Base-by-base conservation (phyloP, 2,329 filamentous ascomycete genomes). In the Dactylellina sp. region DNA sequence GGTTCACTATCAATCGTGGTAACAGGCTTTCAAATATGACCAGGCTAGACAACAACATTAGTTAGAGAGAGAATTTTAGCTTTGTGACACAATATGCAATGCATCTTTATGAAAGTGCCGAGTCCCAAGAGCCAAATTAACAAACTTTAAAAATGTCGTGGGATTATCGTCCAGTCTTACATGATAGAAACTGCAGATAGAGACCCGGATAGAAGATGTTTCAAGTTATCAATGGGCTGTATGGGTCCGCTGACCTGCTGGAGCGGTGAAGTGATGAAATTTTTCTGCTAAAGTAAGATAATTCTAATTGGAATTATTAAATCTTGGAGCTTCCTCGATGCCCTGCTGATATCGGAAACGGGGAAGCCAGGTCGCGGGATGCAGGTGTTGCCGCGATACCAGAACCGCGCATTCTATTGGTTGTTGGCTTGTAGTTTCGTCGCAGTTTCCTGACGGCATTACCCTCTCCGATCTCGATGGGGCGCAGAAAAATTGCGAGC, bases 401-500 rank as follows among this genome's bases (percentile, higher is more conserved):
- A 57, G 37, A 57, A 37, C 53, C 53, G 63, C 63, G 59, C 44
- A 11, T 68, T 49, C 49, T 39, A 57, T 68, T 68, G 63, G 63
- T 53, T 35, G 53, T 39, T 44, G 4, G 46, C 25, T 28, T 25
- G 40, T 20, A 28, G 52, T 46, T 68, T 52, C 46, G 49, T 68
- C 56, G 56, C 53, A 50, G 63, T 60, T 68, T 68, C 46, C 50
- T 16, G 14, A 18, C 44, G 53, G 53, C 39, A 44, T 39, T 42
- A 24, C 14, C 20, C 28, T 65, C 20, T 46, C 32, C 46, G 46
- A 59, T 56, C 46, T 60, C 44, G 49, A 60, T 52, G 44, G 37
- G 44, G 37, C n/a, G 32, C 63, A 32, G 46, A 28, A 42, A 68
- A 68, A 68, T 68, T 68, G 63, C 63, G 53, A 68, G 50, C 37